Base-by-base conservation (phyloP, 73 alveolate genomes). In the Paramecium octaurelia region DNA sequence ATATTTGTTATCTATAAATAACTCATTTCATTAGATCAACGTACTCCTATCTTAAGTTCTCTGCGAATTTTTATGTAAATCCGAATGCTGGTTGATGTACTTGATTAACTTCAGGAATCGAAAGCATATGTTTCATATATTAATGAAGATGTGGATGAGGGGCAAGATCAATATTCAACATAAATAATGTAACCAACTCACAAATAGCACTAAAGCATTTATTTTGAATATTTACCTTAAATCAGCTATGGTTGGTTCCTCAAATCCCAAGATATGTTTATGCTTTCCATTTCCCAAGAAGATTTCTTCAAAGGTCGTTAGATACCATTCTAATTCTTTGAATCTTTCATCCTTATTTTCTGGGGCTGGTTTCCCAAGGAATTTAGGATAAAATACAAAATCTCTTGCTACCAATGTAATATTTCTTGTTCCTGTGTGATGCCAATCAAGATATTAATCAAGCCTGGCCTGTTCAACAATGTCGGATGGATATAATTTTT, bases 361-460 rank as follows among this genome's bases (percentile, higher is more conserved):
- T 80, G 91, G 91, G 4, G 44, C 73, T 24, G 91, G 76, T 44
- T 48, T 80, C 12, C 75, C 75, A 24, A 80, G 23, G 57, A 80
- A 43, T 34, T 31, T 80, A 31, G 91, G 91, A 23, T 27, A 42
- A 38, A 42, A 80, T 11, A 80, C 91, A 43, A 80, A 46, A 48
- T 80, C 91, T 80, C 91, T 80, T 2, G 75, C 70, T 24, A 35
- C 14, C 3, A 43, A 7, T 42, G 91, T 46, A 40, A 40, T 23
- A 11, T 80, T 16, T 80, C 91, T 42, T 9, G 91, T 80, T 40
- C 91, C 91, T 23, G 46, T 23, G 46, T 80, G 91, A 48, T 80
- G 91, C 91, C 91, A 80, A 80, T 80, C 91, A 8, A 80, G 54
- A 48, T 80, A 80, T 42, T 34, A 18, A 44, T 80, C 91, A 9